Conservation (phyloP, 306 rosid species). For the Rubus idaeus region DNA sequence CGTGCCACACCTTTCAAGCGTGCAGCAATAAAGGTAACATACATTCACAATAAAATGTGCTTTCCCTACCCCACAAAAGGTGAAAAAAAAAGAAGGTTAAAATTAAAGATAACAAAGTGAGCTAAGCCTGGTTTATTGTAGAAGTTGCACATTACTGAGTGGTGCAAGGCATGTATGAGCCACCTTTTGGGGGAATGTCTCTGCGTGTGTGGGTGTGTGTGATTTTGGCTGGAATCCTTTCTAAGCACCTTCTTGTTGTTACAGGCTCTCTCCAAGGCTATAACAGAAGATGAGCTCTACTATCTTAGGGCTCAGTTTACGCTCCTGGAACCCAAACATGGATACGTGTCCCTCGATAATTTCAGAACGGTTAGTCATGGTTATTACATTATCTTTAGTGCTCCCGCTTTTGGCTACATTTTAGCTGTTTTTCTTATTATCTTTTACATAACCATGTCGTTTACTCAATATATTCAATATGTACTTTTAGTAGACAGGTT, state of each 20-base stretch:
- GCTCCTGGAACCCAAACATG: slow-evolving; percentile 80
- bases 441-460: background rate
- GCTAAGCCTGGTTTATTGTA: background rate
- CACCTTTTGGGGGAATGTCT: slow-evolving; percentile 10
- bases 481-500: background rate
- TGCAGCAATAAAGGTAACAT: slow-evolving; percentile 75
- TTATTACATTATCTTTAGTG: slow-evolving; percentile 7
- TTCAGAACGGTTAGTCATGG: slow-evolving; percentile 66
- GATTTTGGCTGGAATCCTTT: background rate
- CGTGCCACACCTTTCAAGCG: slow-evolving; percentile 82
- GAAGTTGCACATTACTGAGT: background rate
- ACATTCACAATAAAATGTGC: background rate
- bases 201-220: background rate
- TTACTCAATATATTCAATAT: background rate
- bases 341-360: slow-evolving; percentile 62
- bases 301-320: slow-evolving; percentile 77
- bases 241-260: slow-evolving; percentile 22
- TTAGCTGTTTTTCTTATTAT: slow-evolving; percentile 9
- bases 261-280: slow-evolving; percentile 89
- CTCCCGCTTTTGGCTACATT: slow-evolving; percentile 14
- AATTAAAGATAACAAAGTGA: background rate
- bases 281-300: slow-evolving; percentile 75
- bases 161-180: background rate
- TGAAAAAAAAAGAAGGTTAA: background rate
- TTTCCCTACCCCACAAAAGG: background rate